Evolutionary conservation across 2,329 filamentous ascomycete genomes (phyloP).

Genomic region (Claviceps sorghi): DNA sequence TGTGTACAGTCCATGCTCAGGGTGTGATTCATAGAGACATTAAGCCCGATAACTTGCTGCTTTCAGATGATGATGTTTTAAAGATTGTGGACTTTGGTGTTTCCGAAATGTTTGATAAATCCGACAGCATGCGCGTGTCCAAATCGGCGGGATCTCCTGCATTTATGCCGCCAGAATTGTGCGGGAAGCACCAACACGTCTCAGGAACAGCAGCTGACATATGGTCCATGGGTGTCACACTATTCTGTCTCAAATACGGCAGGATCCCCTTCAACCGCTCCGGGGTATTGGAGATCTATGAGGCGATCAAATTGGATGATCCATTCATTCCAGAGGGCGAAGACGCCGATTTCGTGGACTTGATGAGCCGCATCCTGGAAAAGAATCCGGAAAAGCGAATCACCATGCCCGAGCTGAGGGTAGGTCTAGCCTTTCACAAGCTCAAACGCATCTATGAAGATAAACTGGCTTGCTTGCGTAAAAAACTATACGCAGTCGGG

Average conservation of each 20-base stretch:
- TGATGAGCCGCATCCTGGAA: constrained; percentile 61
- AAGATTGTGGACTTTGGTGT: constrained; percentile 99
- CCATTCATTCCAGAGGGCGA: constrained; percentile 47
- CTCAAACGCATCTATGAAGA: background rate
- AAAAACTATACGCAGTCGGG: too few relatives aligned
- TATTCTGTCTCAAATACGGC: constrained; percentile 87
- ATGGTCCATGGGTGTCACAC: constrained; percentile 94
- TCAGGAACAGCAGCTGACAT: constrained; percentile 86
- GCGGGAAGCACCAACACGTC: constrained; percentile 72
- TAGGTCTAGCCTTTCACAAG: constrained; percentile 28
- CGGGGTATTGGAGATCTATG: constrained; percentile 73
- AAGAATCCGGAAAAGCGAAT: constrained; percentile 78
- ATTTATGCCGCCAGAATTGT: constrained; percentile 87
- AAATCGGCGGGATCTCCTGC: constrained; percentile 93
- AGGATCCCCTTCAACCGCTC: constrained; percentile 70
- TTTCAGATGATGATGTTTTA: constrained; percentile 82
- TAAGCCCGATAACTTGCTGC: constrained; percentile 88
- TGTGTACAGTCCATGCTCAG: constrained; percentile 62
- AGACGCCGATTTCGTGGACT: constrained; percentile 54
- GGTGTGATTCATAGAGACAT: constrained; percentile 94
- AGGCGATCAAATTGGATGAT: constrained; percentile 65
- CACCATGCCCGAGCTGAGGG: constrained; percentile 65
- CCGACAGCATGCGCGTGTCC: constrained; percentile 69
- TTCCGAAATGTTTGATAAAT: constrained; percentile 92
- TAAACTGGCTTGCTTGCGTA: background rate